These are phyloP conservation scores for Citrus trifoliata DNA, from an alignment of 345 rosid genomes.

Conservation along the genomic window DNA sequence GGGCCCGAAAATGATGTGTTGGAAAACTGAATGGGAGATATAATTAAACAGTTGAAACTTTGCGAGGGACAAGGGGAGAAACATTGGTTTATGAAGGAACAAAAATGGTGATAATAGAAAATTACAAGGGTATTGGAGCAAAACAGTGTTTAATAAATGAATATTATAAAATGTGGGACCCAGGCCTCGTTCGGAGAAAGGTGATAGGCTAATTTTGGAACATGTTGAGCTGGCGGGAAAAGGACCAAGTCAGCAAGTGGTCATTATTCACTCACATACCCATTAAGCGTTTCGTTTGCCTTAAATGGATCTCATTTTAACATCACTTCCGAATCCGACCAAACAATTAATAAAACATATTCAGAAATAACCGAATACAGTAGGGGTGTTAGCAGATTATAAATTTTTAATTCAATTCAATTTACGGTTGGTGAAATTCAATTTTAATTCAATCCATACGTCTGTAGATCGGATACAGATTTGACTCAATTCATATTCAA, in stretches of 20 bases:
- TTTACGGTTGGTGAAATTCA: too few relatives aligned
- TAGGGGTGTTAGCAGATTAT: too few relatives aligned
- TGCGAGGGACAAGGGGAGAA: background rate
- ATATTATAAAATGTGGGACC: background rate
- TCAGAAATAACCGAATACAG: conserved; percentile 32
- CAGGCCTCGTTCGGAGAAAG: background rate
- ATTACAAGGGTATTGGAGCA: background rate
- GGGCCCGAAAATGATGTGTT: background rate
- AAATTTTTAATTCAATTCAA: too few relatives aligned
- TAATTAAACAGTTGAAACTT: too few relatives aligned
- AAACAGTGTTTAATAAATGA: background rate
- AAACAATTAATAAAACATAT: too few relatives aligned
- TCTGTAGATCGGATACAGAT: too few relatives aligned
- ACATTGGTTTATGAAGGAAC: background rate
- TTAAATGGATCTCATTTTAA: too few relatives aligned
- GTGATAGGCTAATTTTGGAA: background rate
- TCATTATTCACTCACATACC: too few relatives aligned
- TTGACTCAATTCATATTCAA: too few relatives aligned
- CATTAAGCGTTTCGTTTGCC: too few relatives aligned
- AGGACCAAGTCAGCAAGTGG: conserved; percentile 2
- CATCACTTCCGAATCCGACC: too few relatives aligned
- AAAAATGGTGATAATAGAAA: background rate
- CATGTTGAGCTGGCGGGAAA: conserved; percentile 5
- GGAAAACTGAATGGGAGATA: background rate
- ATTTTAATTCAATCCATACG: too few relatives aligned